Conservation (phyloP, 1,284 basidiomycete species). For the Ganoderma sinense region DNA sequence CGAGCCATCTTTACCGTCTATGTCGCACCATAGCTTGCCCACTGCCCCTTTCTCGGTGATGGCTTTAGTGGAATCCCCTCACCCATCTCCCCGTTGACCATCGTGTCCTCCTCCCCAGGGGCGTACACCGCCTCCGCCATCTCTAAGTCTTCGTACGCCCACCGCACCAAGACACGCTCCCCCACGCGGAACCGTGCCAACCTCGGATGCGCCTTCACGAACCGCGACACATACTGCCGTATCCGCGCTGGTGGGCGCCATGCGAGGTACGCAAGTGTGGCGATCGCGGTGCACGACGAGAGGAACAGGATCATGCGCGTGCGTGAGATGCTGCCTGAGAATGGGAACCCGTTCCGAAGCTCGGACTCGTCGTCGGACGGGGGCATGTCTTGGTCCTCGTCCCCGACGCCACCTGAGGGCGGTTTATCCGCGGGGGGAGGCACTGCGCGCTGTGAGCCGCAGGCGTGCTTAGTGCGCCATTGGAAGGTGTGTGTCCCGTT, state of each 20-base stretch:
- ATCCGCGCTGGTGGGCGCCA: constrained; percentile 38
- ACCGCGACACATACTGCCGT: constrained; percentile 32
- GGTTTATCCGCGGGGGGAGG: constrained; percentile 9
- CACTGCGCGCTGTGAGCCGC: constrained; percentile 25
- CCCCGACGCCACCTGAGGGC: constrained; percentile 15
- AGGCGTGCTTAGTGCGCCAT: constrained; percentile 46
- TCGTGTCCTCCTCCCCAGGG: constrained; percentile 42
- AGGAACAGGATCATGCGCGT: constrained; percentile 33
- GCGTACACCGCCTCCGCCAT: constrained; percentile 37
- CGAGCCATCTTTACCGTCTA: background rate
- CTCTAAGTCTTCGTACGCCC: constrained; percentile 45
- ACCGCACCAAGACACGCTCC: constrained; percentile 43
- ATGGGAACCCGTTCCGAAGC: constrained; percentile 28
- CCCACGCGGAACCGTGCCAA: constrained; percentile 42
- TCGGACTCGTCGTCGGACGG: constrained; percentile 32
- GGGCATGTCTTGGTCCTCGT: constrained; percentile 25
- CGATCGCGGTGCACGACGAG: constrained; percentile 31
- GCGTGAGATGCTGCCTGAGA: constrained; percentile 17
- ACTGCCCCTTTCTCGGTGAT: constrained; percentile 34
- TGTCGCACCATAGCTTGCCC: constrained; percentile 35
- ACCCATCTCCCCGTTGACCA: constrained; percentile 42
- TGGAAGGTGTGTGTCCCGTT: constrained; percentile 43
- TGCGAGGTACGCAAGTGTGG: constrained; percentile 35
- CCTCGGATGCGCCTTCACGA: constrained; percentile 36
- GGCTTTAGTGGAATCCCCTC: constrained; percentile 47